Evolutionary conservation across 306 rosid genomes (phyloP), one percentile per base, ranked within the genome.

Genomic region (Herpetospermum pedunculosum): DNA sequence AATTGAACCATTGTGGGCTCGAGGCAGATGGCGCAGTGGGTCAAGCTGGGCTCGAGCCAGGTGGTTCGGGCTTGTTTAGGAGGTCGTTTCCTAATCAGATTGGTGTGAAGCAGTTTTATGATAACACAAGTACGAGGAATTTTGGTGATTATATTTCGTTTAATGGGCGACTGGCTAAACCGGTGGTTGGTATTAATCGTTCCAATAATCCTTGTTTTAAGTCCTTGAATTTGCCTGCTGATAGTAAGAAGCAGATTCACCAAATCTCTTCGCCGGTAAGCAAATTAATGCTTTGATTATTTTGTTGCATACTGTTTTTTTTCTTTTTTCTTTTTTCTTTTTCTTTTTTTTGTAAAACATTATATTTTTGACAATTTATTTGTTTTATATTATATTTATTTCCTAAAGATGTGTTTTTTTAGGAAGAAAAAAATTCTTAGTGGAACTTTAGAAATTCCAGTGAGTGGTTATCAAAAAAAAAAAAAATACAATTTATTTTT

Each of bases 91-190:
- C 75, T 2, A 35, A 72, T 85, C 79, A 86, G 84, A 32, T 55
- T 81, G 29, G 58, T 5, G 47, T 70, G 3, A 82, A 82, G 70
- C 49, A 69, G 53, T 85, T 75, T 34, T 68, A 57, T 81, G 79
- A 86, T 0, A 84, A 83, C 77, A 18, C 78, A 7, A 44, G 60
- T 35, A 38, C 79, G 0, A 88, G 87, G 71, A 89, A 75, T 76
- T 82, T 79, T 53, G 83, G 90, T 10, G 98, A 92, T 78, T 84
- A 86, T 54, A 86, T 87, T 73, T 89, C 97, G 3, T 89, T 93
- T 69, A 75, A 63, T 4, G 83, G 68, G 62, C 78, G 92, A 41
- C 7, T 87, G 10, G 85, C 85, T 28, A 85, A 87, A 77, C 84
- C 96, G 29, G 44, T 85, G 64, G 28, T 78, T n/a, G 89, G 83